Evolutionary conservation across 768 basidiomycete genomes (phyloP).

Genomic region (Macrocybe gigantea): DNA sequence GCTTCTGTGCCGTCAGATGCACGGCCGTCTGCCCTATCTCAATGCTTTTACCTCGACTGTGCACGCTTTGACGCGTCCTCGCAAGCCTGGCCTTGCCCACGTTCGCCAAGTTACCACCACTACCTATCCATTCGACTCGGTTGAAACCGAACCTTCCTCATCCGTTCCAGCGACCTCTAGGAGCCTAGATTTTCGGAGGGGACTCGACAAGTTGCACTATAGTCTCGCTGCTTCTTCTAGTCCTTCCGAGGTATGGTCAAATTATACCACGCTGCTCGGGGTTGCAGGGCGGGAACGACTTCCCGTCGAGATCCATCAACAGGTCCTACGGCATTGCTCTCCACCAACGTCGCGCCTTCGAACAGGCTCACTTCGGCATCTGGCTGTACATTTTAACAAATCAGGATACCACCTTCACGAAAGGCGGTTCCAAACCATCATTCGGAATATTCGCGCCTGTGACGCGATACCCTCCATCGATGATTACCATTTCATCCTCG

Average conservation of each 20-base stretch:
- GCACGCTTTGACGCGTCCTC: too few species aligned
- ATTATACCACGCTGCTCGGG: constrained; percentile 54
- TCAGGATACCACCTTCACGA: constrained; percentile 52
- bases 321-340: constrained; percentile 63
- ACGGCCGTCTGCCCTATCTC: too few species aligned
- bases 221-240: constrained; percentile 27
- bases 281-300: constrained; percentile 41
- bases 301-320: constrained; percentile 62
- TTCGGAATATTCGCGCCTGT: constrained; percentile 61
- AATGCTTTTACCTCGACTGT: too few species aligned
- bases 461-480: constrained; percentile 44
- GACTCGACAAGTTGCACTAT: constrained; percentile 21
- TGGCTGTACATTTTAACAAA: constrained; percentile 30
- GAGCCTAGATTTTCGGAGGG: constrained; percentile 5
- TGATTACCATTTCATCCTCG: constrained; percentile 72
- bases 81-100: too few species aligned
- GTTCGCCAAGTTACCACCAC: neutral
- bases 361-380: constrained; percentile 30
- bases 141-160: neutral
- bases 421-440: constrained; percentile 57
- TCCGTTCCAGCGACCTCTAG: neutral
- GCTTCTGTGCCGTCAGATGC: too few species aligned
- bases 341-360: constrained; percentile 42
- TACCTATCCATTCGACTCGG: too few species aligned
- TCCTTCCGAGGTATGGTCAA: constrained; percentile 55